Evolutionary conservation across 805 yeast species (phyloP), one percentile per base, ranked within the genome.

Genomic region (Lipomyces orientalis): DNA sequence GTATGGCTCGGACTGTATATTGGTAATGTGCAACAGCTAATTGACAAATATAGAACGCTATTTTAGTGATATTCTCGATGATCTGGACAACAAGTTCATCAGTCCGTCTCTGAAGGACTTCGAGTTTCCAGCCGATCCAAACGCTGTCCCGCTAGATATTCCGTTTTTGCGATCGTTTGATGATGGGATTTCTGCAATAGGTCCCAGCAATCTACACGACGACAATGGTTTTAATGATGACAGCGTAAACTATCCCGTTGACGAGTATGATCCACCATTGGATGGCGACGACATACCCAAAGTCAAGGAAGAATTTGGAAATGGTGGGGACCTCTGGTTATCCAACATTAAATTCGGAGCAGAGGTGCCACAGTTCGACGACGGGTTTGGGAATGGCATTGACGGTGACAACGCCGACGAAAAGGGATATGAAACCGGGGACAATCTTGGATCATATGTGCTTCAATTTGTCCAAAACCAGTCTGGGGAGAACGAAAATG

Each of bases 31-130:
- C 29, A 25, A 25, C 29, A 60, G 31, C 43, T 14, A 33, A 29
- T 31, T 46, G 29, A 55, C 35, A 19, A 35, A 10, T 29, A 0
- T 46, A 67, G 71, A 65, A 1, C 71, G 60, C 25, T 69, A 61
- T 54, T 64, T 67, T 25, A 39, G 51, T 16, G 64, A 54, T 58
- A 62, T 51, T n/a, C 52, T 64, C 10, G 76, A 70, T 25, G 58
- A 64, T 25, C 59, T 71, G 31, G 77, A 73, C 39, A 34, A 61
- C 14, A 62, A 71, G 58, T 73, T 72, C 55, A 80, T 93, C 1
- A 90, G 97, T 71, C 94, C 96, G 0, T 90, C 97, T 0, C 80
- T 91, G 70, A 82, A 79, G 7, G 87, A 88, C 66, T 71, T 71
- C 35, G 70, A 71, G 29, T 65, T 71, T 37, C 68, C 67, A 4